Evolutionary conservation across 1,139 yeast genomes (phyloP), one percentile per base, ranked within the genome.

Genomic region (Protomyces pachydermus): DNA sequence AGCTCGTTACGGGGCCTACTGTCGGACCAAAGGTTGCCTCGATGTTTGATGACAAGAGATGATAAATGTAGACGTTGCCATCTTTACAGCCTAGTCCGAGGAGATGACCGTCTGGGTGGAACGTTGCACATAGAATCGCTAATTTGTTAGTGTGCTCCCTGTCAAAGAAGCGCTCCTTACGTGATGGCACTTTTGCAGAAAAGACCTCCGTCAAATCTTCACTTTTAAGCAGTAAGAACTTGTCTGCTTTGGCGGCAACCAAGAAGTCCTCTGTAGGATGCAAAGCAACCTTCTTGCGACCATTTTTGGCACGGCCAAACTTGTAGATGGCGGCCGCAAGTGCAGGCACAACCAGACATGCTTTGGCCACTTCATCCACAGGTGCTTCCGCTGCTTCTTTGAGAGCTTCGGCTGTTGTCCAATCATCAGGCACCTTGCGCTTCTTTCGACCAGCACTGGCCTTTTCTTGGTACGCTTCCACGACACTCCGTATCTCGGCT

Each of bases 71-170:
- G 9, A 84, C 76, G 5, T 74, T 71, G 1, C 80, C 81, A 6
- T 73, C 69, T 4, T 70, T 66, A 4, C 76, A 73, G 0, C 84
- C 85, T 12, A 82, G 71, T 0, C 84, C 87, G 3, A 84, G 70
- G 23, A 87, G 73, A 2, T 81, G 80, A 14, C 93, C 93, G 72
- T 87, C 93, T 3, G 83, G 83, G 70, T 87, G 93, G 35, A 86
- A 75, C 0, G 72, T 71, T 34, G 67, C 60, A 10, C 45, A 74
- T 81, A 25, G 79, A 80, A 65, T 55, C n/a, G 23, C 64, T 54
- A n/a, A n/a, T 5, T 50, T n/a, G 23, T 42, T 42, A 42, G 48
- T 18, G 14, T 18, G 6, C 23, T 12, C 28, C 6, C 3, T 4
- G 16, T 37, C 16, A 14, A 42, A n/a, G 9, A 16, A 23, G 23